A percentile compares a stretch with the other conserved stretches of the same genome.
These are phyloP conservation scores for Hypoxylon sp. DNA, from an alignment of 2,329 filamentous ascomycete species.

Conservation along the genomic window DNA sequence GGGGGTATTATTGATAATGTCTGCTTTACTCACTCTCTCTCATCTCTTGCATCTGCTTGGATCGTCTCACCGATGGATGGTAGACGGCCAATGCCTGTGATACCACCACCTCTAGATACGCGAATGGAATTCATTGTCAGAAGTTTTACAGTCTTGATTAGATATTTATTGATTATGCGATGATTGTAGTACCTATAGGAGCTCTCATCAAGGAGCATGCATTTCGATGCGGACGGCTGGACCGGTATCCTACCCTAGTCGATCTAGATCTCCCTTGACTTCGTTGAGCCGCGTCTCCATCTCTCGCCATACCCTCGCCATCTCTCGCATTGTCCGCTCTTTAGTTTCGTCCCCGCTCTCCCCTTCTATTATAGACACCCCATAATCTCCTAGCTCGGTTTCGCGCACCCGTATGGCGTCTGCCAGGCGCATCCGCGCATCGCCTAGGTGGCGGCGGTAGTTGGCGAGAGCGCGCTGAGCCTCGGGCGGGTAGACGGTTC, in stretches of 20 bases:
- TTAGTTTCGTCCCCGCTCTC: conserved; percentile 55
- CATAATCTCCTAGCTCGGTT: conserved; percentile 65
- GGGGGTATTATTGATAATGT: conserved; percentile 17
- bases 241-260: conserved; percentile 46
- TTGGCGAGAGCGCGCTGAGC: conserved; percentile 60
- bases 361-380: conserved; percentile 56
- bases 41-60: conserved; percentile 24
- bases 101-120: conserved; percentile 32
- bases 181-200: background rate
- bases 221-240: background rate
- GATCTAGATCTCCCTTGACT: conserved; percentile 62
- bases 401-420: conserved; percentile 61
- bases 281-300: conserved; percentile 67
- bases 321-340: conserved; percentile 67
- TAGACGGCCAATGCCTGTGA: conserved; percentile 29
- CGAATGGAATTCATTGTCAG: conserved; percentile 23
- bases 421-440: conserved; percentile 62
- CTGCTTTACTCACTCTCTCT: conserved; percentile 12
- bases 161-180: background rate
- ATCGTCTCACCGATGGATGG: conserved; percentile 9
- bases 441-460: conserved; percentile 65
- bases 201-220: background rate
- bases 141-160: background rate
- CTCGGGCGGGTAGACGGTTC: conserved; percentile 62
- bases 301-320: conserved; percentile 66